A percentile compares a stretch with the other conserved stretches of the same genome.
These are phyloP conservation scores for Lodderomyces jiufengensis DNA, from an alignment of 1,139 yeast species.

Conservation along the genomic window DNA sequence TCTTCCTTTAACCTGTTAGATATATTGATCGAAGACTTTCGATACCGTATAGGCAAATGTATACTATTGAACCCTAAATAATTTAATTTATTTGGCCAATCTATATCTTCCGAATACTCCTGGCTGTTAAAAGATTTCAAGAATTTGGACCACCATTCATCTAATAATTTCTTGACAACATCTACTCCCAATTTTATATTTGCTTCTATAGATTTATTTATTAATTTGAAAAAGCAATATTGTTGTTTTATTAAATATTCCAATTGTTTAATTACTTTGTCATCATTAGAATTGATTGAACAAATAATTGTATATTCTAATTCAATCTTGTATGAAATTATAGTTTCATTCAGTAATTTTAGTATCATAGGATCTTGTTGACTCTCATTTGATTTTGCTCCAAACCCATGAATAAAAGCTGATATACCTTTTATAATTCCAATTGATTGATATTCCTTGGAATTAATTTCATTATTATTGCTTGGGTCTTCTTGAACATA, in stretches of 20 bases:
- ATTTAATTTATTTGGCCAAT: constrained; percentile 38
- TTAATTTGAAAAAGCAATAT: constrained; percentile 25
- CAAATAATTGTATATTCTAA: constrained; percentile 32
- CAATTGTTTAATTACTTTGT: constrained; percentile 27
- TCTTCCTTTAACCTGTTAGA: constrained; percentile 14
- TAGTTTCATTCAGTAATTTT: constrained; percentile 25
- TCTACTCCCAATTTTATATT: constrained; percentile 19
- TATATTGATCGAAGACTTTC: constrained; percentile 30
- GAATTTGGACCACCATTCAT: constrained; percentile 31
- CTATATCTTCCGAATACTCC: constrained; percentile 20
- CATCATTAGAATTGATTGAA: constrained; percentile 18
- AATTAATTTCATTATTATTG: neutral
- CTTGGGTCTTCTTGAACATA: neutral
- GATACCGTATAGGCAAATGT: constrained; percentile 21
- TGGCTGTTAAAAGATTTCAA: constrained; percentile 22
- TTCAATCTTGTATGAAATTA: constrained; percentile 19
- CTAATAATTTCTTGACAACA: constrained; percentile 17
- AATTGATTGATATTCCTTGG: constrained; percentile 26
- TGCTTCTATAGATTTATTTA: constrained; percentile 24
- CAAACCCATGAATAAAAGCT: constrained; percentile 24
- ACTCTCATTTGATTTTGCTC: constrained; percentile 1
- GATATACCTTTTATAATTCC: constrained; percentile 40
- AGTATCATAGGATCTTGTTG: constrained; percentile 19
- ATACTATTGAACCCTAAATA: constrained; percentile 26
- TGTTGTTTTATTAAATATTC: constrained; percentile 21